These are phyloP conservation scores for Cercospora zeina DNA, from an alignment of 2,329 filamentous ascomycete species.

Conservation along the genomic window DNA sequence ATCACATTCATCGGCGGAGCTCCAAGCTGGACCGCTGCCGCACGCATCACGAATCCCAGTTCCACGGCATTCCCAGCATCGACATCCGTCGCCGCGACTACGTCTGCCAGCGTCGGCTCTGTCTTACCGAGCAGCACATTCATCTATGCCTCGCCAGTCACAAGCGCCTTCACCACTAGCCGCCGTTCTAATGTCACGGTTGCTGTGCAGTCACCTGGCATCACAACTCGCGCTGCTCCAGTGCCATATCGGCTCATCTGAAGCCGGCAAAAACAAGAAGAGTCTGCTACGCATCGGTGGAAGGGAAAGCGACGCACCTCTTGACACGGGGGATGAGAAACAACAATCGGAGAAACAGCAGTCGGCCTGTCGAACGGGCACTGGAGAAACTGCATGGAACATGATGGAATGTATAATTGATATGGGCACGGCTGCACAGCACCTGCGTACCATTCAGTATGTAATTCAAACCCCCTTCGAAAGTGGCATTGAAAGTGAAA, in stretches of 20 bases:
- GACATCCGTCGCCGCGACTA: neutral
- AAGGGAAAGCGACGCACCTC: neutral
- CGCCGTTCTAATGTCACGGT: constrained; percentile 9
- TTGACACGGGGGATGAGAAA: neutral
- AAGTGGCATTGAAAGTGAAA: neutral
- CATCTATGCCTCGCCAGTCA: constrained; percentile 7
- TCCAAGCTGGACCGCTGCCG: constrained; percentile 28
- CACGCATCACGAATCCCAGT: constrained; percentile 21
- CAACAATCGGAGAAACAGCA: neutral
- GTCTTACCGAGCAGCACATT: neutral
- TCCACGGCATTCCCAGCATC: constrained; percentile 10
- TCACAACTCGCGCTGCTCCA: neutral
- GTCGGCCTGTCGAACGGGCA: constrained; percentile 16
- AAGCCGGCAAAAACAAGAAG: neutral
- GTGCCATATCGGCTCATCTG: neutral
- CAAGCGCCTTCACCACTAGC: constrained; percentile 4
- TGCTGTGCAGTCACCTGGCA: constrained; percentile 1
- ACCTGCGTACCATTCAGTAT: constrained; percentile 17
- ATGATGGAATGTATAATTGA: constrained; percentile 9
- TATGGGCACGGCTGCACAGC: constrained; percentile 11
- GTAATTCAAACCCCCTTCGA: constrained; percentile 11
- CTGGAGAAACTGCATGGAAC: constrained; percentile 5
- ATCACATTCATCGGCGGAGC: constrained; percentile 26
- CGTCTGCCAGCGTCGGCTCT: neutral
- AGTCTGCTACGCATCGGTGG: neutral